Conservation (phyloP, 169 alveolate genomes). For the Cryptosporidium felis region DNA sequence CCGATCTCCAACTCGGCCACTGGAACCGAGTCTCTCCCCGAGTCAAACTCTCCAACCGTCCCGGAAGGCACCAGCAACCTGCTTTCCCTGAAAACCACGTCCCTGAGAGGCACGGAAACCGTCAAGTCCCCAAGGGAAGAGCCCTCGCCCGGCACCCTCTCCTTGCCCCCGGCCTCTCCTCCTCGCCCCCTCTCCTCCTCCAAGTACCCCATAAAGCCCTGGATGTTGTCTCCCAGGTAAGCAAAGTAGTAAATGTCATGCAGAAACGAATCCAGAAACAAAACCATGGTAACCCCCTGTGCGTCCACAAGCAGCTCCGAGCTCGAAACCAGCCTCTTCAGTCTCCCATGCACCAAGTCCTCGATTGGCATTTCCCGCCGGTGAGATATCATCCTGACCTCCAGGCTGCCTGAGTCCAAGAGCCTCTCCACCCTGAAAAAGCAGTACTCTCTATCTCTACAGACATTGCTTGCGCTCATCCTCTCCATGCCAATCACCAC, state of each 20-base stretch:
- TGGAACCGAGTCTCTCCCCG: neutral
- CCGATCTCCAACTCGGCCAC: neutral
- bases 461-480: neutral
- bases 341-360: neutral
- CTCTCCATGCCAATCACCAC: neutral
- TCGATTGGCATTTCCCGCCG: neutral
- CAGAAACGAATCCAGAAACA: conserved; percentile 34
- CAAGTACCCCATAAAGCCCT: too few species aligned
- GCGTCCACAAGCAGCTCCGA: conserved; percentile 59
- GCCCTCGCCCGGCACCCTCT: too few species aligned
- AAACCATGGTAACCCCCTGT: neutral
- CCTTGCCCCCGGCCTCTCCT: too few species aligned
- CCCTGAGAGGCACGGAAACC: conserved; percentile 12
- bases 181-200: too few species aligned
- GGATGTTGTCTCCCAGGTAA: conserved; percentile 17
- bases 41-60: neutral
- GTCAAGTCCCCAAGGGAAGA: too few species aligned
- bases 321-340: neutral
- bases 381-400: conserved; percentile 13
- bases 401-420: neutral
- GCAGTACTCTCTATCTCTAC: conserved; percentile 9
- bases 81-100: neutral
- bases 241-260: conserved; percentile 49
- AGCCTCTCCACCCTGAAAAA: neutral
- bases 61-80: conserved; percentile 32